These are phyloP conservation scores for Pachysolen tannophilus DNA, from an alignment of 805 yeast species.

Conservation along the genomic window DNA sequence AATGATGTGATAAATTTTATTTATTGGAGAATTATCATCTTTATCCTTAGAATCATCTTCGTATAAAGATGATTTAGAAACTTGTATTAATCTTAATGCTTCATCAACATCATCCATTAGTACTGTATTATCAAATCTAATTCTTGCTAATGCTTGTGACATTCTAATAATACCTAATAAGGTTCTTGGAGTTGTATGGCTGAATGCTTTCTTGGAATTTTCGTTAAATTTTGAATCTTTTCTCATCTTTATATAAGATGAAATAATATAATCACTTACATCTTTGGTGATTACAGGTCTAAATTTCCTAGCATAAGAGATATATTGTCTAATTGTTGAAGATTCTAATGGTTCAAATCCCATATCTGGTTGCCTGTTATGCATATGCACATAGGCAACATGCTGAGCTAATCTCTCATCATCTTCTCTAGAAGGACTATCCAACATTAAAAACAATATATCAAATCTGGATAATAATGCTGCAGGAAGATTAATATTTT, in stretches of 20 bases:
- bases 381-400: conserved; percentile 94
- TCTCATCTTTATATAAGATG: conserved; percentile 82
- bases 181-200: conserved; percentile 94
- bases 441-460: conserved; percentile 77
- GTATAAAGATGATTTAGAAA: conserved; percentile 77
- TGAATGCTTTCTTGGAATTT: conserved; percentile 68
- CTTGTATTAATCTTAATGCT: conserved; percentile 79
- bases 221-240: conserved; percentile 82
- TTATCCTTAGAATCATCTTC: conserved; percentile 38
- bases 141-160: conserved; percentile 90
- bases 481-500: conserved; percentile 93
- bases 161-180: conserved; percentile 83
- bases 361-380: conserved; percentile 75
- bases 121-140: conserved; percentile 72
- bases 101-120: conserved; percentile 84
- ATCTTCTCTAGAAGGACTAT: conserved; percentile 67
- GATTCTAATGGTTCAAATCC: conserved; percentile 74
- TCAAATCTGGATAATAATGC: conserved; percentile 94
- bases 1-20: conserved; percentile 67
- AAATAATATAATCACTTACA: conserved; percentile 82
- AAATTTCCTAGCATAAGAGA: conserved; percentile 74
- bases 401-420: conserved; percentile 89
- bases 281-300: conserved; percentile 80
- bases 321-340: conserved; percentile 74
- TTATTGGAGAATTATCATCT: conserved; percentile 53